Evolutionary conservation across 345 rosid species (phyloP).

Genomic region (Moringa oleifera): DNA sequence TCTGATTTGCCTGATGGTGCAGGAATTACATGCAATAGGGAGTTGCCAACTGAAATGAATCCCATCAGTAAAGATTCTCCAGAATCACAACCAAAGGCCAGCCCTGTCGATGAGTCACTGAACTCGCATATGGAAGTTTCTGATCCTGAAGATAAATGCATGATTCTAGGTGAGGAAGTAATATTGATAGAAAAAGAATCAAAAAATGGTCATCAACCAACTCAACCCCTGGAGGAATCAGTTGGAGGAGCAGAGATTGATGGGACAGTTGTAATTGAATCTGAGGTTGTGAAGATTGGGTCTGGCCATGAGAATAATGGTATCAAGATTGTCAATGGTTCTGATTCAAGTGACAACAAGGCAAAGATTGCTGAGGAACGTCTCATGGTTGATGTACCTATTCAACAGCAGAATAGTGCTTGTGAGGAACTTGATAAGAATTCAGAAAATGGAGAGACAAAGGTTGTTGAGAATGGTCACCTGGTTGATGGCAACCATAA

Average conservation of each 20-base stretch:
- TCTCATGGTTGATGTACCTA: conserved; percentile 8
- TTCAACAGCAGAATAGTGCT: neutral
- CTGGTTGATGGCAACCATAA: conserved; percentile 4
- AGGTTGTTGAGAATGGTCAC: conserved; percentile 15
- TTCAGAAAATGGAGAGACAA: conserved; percentile 13
- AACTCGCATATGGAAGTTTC: conserved; percentile 6
- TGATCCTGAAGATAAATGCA: conserved; percentile 15
- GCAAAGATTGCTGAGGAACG: conserved; percentile 14
- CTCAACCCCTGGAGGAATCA: conserved; percentile 8
- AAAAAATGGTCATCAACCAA: conserved; percentile 6
- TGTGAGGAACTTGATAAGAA: conserved; percentile 1
- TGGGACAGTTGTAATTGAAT: conserved; percentile 6
- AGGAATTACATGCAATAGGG: conserved; percentile 15
- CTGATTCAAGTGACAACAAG: too few species aligned
- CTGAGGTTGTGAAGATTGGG: conserved; percentile 4
- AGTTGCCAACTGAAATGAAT: conserved; percentile 7
- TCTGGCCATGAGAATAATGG: conserved; percentile 9
- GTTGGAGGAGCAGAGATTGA: conserved; percentile 10
- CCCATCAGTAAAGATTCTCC: conserved; percentile 9
- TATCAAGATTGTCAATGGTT: neutral
- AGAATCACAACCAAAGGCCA: conserved; percentile 12
- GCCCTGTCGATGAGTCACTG: conserved; percentile 1
- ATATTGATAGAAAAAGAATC: conserved; percentile 14
- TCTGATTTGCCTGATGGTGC: conserved; percentile 5
- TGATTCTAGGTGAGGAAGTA: conserved; percentile 5